Evolutionary conservation across 306 rosid species (phyloP).

Genomic region (Geum urbanum): DNA sequence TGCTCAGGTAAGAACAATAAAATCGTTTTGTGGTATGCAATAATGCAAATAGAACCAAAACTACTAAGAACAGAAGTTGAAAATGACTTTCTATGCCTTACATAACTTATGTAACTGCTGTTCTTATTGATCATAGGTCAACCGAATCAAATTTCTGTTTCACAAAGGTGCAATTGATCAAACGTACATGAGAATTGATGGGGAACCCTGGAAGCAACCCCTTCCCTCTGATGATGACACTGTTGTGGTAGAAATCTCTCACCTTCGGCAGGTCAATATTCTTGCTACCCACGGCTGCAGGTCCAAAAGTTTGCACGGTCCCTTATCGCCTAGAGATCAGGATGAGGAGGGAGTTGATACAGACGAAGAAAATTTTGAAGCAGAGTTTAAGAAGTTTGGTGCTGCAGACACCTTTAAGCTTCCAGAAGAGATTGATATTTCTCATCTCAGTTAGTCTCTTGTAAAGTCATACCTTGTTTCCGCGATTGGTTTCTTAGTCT

Average conservation of each 20-base stretch:
- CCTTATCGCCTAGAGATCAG: constrained; percentile 27
- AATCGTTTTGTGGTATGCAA: not conserved
- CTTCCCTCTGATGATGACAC: constrained; percentile 78
- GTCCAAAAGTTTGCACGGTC: constrained; percentile 53
- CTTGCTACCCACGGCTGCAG: constrained; percentile 59
- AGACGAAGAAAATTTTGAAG: constrained; percentile 43
- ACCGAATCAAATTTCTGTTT: constrained; percentile 71
- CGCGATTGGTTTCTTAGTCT: not conserved
- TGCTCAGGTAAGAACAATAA: constrained; percentile 64
- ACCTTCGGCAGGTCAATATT: constrained; percentile 86
- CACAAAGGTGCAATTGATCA: constrained; percentile 65
- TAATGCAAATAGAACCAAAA: not conserved
- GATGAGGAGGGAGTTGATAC: constrained; percentile 46
- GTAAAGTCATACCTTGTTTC: not conserved
- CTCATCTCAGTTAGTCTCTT: constrained; percentile 57
- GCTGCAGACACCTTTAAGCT: constrained; percentile 83
- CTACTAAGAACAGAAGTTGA: not conserved
- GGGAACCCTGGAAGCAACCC: constrained; percentile 99
- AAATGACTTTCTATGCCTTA: not conserved
- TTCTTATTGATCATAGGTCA: constrained; percentile 46
- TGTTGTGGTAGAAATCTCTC: constrained; percentile 83
- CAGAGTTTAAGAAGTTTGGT: constrained; percentile 87
- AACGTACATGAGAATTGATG: constrained; percentile 89
- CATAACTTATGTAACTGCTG: not conserved
- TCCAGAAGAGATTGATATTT: constrained; percentile 62